Evolutionary conservation across 2,329 filamentous ascomycete species (phyloP), one percentile per base, ranked within the genome.

Genomic region (Aulographum hederae): DNA sequence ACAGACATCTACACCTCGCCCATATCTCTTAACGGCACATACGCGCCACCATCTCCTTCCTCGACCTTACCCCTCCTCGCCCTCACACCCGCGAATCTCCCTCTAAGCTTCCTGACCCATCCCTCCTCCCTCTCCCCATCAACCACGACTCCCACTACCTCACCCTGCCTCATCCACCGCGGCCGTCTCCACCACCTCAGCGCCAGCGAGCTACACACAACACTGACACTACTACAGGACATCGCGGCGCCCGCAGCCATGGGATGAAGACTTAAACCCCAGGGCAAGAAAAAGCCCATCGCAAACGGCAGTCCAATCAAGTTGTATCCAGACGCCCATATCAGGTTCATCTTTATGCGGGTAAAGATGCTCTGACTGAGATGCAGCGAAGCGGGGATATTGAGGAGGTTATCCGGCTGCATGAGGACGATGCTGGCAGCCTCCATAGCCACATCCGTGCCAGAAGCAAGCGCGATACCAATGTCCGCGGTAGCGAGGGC

Each of bases 361-460:
- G 62, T 66, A 64, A 98, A 95, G 48, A 95, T 94, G 21, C 69
- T 71, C 26, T 76, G 72, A 14, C 81, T 76, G 8, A 98, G 73
- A 42, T 82, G 66, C 10, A 98, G 68, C 11, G 80, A 74, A 0
- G 82, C 78, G 0, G 89, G 80, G n/a, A 98, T 82, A 44, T 86
- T 80, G 60, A 95, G 80, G 3, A 98, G 67, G 45, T 94, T 78
- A 10, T 8, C 10, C 10, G 27, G 16, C 8, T n/a, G 6, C 86
- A 98, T 98, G 33, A 98, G 73, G 12, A 98, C 89, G 13, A 98
- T 73, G 45, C 93, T 84, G 0, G 89, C 89, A 1, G 89, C 89
- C 57, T 95, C 89, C 73, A 98, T 92, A 31, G 89, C 89, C 2
- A 98, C 86, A 49, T 95, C 89, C 0, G 89, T 95, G 34, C 89